phyloP scores from a whole-genome alignment of 1,284 basidiomycete genomes.

The Cerioporus squamosus region DNA sequence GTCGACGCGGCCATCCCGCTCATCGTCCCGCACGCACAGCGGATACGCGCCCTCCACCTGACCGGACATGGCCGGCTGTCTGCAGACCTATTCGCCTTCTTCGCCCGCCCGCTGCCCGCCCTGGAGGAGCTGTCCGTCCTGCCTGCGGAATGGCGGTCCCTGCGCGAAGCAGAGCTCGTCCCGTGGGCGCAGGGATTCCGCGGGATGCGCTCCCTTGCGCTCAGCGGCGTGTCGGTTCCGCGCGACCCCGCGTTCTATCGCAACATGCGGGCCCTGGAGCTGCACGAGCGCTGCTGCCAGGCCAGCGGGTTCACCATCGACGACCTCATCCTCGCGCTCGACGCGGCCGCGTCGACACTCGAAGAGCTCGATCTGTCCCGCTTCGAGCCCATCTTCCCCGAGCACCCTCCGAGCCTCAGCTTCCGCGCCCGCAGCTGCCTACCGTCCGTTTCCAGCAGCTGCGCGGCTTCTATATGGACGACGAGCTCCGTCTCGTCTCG shows the following conservation, averaged over 20 bases:
- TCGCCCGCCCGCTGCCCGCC: neutral
- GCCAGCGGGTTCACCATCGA: neutral
- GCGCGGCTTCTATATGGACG: constrained; percentile 1
- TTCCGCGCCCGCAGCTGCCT: too few relatives aligned
- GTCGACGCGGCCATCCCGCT: neutral
- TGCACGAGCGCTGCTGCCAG: constrained; percentile 4
- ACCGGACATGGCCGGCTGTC: neutral
- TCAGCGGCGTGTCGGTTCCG: constrained; percentile 7
- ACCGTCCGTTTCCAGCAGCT: neutral
- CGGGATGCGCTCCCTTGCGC: neutral
- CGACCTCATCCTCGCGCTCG: constrained; percentile 2
- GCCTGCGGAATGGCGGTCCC: neutral
- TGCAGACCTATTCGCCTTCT: neutral
- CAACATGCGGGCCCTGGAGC: neutral
- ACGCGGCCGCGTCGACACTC: neutral
- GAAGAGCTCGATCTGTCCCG: constrained; percentile 10
- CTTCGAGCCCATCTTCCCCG: neutral
- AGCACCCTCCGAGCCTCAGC: neutral
- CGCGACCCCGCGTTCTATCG: neutral
- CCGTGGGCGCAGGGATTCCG: neutral
- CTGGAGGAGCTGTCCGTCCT: constrained; percentile 3
- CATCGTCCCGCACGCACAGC: neutral
- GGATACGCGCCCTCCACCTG: constrained; percentile 5
- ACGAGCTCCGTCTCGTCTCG: neutral
- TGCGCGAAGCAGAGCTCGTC: neutral